Evolutionary conservation across 2,329 filamentous ascomycete species (phyloP), one percentile per base, ranked within the genome.

Genomic region (Xylaria sp.): DNA sequence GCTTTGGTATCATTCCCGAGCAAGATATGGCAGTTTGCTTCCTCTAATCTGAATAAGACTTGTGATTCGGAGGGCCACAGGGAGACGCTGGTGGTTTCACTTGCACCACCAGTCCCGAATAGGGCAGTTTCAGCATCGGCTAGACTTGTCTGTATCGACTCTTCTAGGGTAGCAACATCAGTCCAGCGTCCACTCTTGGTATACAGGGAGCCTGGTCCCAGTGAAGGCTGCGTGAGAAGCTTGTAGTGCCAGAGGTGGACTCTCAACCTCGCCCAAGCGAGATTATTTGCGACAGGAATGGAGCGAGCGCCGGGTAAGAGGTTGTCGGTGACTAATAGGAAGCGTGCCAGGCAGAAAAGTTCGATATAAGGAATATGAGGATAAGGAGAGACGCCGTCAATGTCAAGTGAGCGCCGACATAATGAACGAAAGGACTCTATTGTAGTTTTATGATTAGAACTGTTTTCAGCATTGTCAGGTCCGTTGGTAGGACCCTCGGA

Each of bases 341-440:
- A 80, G 25, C 80, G 77, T 2, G 94, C 92, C 6, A 97, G 80
- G 67, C 88, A 89, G 65, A 98, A 91, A 0, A 98, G 83, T 73
- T 97, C 92, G 14, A 97, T 83, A 67, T 91, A 85, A 0, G 94
- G 92, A 19, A 93, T 93, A 61, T 96, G 84, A 50, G 89, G 87
- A 76, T 98, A 99, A 0, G 91, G 90, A 0, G 91, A 89, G 47
- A 96, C 89, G 11, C 95, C 95, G 75, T 99, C 95, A 0, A 92
- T 83, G 23, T 89, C 87, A 8, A 98, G 82, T 15, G 85, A 86
- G 2, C 78, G 78, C n/a, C 96, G 80, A 54, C 93, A 87, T n/a
- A 68, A 45, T 3, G 54, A 64, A 42, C 72, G 70, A 17, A 75
- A 63, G 31, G 17, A 46, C n/a, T 64, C 61, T 40, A 74, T 68